Base-by-base conservation (phyloP, 495 filamentous ascomycete genomes). In the Jackrogersella multiformis region DNA sequence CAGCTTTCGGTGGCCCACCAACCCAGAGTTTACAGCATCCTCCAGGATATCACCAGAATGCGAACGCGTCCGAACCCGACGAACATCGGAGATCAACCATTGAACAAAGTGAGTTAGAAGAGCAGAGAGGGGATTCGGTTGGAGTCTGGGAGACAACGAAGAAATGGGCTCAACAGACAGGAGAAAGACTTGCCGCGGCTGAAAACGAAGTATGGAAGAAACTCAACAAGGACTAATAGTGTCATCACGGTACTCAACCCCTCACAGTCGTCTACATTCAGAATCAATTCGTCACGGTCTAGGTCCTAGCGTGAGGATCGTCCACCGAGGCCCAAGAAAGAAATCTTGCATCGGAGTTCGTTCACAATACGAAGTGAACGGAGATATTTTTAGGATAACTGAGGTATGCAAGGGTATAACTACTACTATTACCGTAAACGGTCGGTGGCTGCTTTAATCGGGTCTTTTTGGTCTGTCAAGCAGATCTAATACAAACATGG, bases 171-270 rank as follows among this genome's bases (percentile, higher is more conserved):
- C 80, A 83, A 66, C 84, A 77, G 41, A 88, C 86, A 7, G 89
- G 89, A 54, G 78, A 80, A 64, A 88, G 86, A 73, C 71, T 91
- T 51, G 81, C 79, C 9, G 85, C 87, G 54, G 85, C 85, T 16
- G 88, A 91, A 77, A 85, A 81, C 61, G 86, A 88, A 78, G 84
- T 90, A n/a, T 92, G 90, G 89, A 89, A 79, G 77, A 81, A 81
- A 73, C 88, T 89, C 69, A 89, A 88, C 74, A 80, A 79, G 70
- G 75, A 81, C 57, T 77, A 70, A 62, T 30, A 20, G n/a, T 24
- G 16, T 34, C 21, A 53, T 30, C 20, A 49, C 20, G 24, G 39
- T 48, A n/a, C 24, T 13, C 28, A 20, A 36, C 5, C 34, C 13
- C 28, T 63, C 24, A 20, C 9, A 28, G 15, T 15, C 12, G 16